Percentiles rank a stretch among this genome's conserved stretches.
phyloP scores from a whole-genome alignment of 768 basidiomycete genomes.

The Suillus sp. region DNA sequence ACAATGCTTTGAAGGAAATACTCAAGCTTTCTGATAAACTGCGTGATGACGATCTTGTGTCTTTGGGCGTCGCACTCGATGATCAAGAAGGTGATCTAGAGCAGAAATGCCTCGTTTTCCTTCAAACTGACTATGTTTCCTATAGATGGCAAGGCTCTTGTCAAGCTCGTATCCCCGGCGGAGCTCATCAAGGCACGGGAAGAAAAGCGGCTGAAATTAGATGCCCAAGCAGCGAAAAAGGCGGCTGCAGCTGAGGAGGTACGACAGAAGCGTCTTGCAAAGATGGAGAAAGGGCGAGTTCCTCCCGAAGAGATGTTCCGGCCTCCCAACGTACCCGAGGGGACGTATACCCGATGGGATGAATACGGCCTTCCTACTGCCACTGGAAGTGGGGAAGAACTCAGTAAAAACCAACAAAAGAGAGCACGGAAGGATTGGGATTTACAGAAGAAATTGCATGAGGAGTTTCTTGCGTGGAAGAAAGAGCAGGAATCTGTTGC shows the following conservation, averaged over 20 bases:
- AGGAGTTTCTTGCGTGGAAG: constrained; percentile 66
- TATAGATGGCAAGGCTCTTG: constrained; percentile 89
- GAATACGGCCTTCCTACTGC: constrained; percentile 81
- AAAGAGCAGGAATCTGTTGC: constrained; percentile 21
- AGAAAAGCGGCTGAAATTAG: constrained; percentile 75
- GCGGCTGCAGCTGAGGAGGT: constrained; percentile 66
- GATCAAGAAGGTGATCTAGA: constrained; percentile 82
- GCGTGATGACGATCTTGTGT: constrained; percentile 85
- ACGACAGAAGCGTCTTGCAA: constrained; percentile 67
- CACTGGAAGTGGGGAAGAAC: constrained; percentile 81
- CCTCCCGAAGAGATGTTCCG: constrained; percentile 81
- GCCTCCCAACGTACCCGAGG: constrained; percentile 74
- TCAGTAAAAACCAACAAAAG: constrained; percentile 82
- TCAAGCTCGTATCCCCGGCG: constrained; percentile 85
- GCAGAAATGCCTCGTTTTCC: not conserved
- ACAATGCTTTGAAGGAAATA: constrained; percentile 74
- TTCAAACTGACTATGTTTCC: constrained; percentile 6
- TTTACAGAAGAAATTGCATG: constrained; percentile 76
- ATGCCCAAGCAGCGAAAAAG: constrained; percentile 81
- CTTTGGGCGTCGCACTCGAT: constrained; percentile 94
- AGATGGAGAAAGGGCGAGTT: constrained; percentile 83
- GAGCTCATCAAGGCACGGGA: constrained; percentile 84
- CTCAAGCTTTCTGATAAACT: constrained; percentile 86
- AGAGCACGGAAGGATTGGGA: constrained; percentile 74
- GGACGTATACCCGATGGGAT: constrained; percentile 82